Percentiles rank a stretch among this genome's conserved stretches.
Conservation (phyloP, 83 land plant genomes). For the Larix sibirica region DNA sequence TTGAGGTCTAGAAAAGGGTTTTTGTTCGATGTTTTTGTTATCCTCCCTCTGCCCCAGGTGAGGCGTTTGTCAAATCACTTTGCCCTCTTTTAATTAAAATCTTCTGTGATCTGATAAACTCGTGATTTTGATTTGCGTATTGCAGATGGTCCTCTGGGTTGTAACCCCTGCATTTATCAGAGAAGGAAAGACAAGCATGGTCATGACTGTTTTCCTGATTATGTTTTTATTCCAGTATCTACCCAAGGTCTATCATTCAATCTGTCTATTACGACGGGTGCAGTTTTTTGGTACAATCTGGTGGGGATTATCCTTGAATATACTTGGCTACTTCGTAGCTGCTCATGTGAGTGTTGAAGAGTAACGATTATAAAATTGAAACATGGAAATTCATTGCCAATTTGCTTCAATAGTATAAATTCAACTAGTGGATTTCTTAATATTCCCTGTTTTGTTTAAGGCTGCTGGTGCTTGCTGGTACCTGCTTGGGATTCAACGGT, state of each 20-base stretch:
- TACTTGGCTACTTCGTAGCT: conserved; percentile 82
- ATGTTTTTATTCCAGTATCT: conserved; percentile 79
- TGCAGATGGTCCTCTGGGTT: conserved; percentile 74
- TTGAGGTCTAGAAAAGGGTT: conserved; percentile 54
- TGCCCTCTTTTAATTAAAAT: neutral
- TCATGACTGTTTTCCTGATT: conserved; percentile 65
- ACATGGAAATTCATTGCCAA: too few relatives aligned
- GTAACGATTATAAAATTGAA: neutral
- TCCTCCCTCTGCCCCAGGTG: conserved; percentile 87
- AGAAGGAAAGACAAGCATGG: conserved; percentile 29
- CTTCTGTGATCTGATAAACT: neutral
- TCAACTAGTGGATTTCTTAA: too few relatives aligned
- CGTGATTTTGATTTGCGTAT: neutral
- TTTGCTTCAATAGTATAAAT: too few relatives aligned
- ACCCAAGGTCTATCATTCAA: conserved; percentile 81
- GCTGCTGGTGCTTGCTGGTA: conserved; percentile 97
- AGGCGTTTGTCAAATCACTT: neutral
- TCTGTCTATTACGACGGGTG: conserved; percentile 71
- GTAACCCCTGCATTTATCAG: conserved; percentile 47
- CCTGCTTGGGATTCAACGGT: conserved; percentile 76
- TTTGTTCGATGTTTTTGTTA: conserved; percentile 78
- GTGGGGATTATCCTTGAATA: conserved; percentile 89
- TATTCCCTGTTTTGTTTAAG: conserved; percentile 24
- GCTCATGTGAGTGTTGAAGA: conserved; percentile 70
- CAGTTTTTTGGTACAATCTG: conserved; percentile 89